Conservation (phyloP, 345 rosid genomes). For the Ceriops tagal region DNA sequence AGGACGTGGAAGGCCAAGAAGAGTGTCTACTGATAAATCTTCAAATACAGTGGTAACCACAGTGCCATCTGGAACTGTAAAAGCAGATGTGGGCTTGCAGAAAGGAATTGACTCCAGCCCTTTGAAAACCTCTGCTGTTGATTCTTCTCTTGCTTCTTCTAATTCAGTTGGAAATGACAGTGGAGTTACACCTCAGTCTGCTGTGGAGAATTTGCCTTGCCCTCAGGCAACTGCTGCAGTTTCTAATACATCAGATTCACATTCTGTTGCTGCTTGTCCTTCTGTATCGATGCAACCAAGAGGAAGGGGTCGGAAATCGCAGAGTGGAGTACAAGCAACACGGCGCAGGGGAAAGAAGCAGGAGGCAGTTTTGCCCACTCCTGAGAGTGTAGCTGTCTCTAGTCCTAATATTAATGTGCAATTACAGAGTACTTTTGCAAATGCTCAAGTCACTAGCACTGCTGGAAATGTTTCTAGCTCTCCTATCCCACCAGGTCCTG, state of each 20-base stretch:
- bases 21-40: slow-evolving; percentile 48
- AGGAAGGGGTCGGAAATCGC: slow-evolving; percentile 33
- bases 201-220: slow-evolving; percentile 21
- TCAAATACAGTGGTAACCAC: slow-evolving; percentile 28
- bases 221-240: slow-evolving; percentile 26
- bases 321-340: slow-evolving; percentile 41
- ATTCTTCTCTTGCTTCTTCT: slow-evolving; percentile 26
- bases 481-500: slow-evolving; percentile 17
- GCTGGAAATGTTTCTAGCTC: slow-evolving; percentile 27
- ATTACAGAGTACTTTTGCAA: slow-evolving; percentile 25
- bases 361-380: slow-evolving; percentile 17
- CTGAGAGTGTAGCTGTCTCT: slow-evolving; percentile 24
- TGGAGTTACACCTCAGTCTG: slow-evolving; percentile 25
- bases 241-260: slow-evolving; percentile 31
- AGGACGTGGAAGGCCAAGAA: slow-evolving; percentile 93
- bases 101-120: slow-evolving; percentile 34
- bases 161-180: slow-evolving; percentile 18
- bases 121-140: slow-evolving; percentile 24
- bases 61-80: slow-evolving; percentile 33
- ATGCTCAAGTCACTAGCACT: slow-evolving; percentile 21
- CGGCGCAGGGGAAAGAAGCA: slow-evolving; percentile 53
- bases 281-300: slow-evolving; percentile 24
- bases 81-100: slow-evolving; percentile 34
- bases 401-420: slow-evolving; percentile 29
- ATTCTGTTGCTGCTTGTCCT: slow-evolving; percentile 29